Conservation (phyloP, 768 basidiomycete species). For the Candolleomyces aberdarensis region DNA sequence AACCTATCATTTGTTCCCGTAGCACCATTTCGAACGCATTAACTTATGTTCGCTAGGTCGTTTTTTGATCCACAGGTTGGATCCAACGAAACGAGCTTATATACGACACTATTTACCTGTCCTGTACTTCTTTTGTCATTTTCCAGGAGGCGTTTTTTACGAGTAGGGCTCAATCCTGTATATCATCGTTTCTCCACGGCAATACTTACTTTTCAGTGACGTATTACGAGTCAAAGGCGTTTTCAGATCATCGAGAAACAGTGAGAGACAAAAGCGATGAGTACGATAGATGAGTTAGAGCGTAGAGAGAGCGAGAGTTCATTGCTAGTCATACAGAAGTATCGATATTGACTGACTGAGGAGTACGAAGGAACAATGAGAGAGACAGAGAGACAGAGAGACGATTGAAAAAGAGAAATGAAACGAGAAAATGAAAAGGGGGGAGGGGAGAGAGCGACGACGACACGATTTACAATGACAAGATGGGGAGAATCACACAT, state of each 20-base stretch:
- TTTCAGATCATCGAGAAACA: too few species aligned
- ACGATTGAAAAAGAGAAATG: not conserved
- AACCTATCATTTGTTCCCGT: not conserved
- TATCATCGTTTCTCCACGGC: too few species aligned
- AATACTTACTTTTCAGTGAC: too few species aligned
- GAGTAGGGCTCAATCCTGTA: too few species aligned
- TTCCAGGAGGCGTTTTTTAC: too few species aligned
- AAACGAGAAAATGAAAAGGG: not conserved
- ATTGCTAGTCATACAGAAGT: constrained; percentile 10
- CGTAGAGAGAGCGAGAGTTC: not conserved
- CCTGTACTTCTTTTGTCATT: too few species aligned
- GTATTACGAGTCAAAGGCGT: too few species aligned
- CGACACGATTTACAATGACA: not conserved
- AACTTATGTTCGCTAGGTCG: too few species aligned
- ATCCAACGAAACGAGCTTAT: too few species aligned
- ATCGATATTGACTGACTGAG: constrained; percentile 6
- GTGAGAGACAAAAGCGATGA: not conserved
- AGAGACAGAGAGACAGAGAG: constrained; percentile 2
- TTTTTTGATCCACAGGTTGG: too few species aligned
- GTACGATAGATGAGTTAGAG: constrained; percentile 4
- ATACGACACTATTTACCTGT: too few species aligned
- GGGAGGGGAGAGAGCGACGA: not conserved
- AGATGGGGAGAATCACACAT: not conserved
- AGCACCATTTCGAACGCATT: too few species aligned
- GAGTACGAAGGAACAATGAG: not conserved